These are phyloP conservation scores for Ogataea salicorniae DNA, from an alignment of 805 yeast species.

Conservation along the genomic window DNA sequence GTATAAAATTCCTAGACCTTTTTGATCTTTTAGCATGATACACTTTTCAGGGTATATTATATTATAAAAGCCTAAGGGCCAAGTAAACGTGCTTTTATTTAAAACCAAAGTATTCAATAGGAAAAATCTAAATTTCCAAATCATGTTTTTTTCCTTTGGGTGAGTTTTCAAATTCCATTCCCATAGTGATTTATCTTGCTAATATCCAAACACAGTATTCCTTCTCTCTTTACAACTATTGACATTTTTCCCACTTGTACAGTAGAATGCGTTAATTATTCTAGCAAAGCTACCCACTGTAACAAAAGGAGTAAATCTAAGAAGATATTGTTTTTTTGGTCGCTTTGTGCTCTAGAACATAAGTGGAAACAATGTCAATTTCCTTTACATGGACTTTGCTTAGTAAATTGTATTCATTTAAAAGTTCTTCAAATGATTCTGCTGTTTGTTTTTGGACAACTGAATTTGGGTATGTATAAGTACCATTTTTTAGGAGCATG, in stretches of 20 bases:
- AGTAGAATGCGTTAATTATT: conserved; percentile 9
- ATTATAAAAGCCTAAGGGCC: conserved; percentile 3
- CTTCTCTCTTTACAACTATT: background rate
- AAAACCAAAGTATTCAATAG: too few species aligned
- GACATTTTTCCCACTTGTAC: conserved; percentile 4
- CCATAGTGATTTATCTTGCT: background rate
- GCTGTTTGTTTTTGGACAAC: background rate
- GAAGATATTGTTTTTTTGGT: conserved; percentile 4
- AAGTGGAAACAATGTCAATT: conserved; percentile 6
- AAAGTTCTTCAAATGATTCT: conserved; percentile 1
- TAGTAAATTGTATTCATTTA: conserved; percentile 14
- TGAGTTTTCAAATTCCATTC: background rate
- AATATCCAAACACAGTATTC: background rate
- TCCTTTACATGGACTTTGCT: conserved; percentile 5
- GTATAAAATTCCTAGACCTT: conserved; percentile 5
- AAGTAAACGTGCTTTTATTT: too few species aligned
- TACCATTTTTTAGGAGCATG: conserved; percentile 1
- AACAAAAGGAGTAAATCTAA: conserved; percentile 9
- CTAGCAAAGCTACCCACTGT: conserved; percentile 11
- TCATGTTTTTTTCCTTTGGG: too few species aligned
- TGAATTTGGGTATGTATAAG: background rate
- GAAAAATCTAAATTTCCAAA: too few species aligned
- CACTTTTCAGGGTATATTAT: conserved; percentile 3
- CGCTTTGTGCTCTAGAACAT: conserved; percentile 5
- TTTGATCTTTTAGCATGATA: conserved; percentile 1